Evolutionary conservation across 495 filamentous ascomycete species (phyloP).

Genomic region (Penicillium soppii): DNA sequence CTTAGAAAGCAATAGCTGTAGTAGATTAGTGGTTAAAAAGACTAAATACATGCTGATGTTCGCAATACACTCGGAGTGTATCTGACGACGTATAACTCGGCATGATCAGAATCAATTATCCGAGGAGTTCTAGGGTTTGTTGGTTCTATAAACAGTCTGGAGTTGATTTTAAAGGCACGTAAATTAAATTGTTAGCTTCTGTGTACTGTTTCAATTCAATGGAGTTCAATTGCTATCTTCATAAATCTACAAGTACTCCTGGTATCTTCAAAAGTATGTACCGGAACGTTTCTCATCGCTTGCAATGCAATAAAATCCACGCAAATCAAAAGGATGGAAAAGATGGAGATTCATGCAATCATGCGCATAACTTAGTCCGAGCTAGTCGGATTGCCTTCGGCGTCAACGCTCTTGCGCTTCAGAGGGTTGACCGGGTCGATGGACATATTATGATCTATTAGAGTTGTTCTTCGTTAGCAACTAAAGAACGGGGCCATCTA

Average conservation of each 20-base stretch:
- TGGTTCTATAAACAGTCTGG: too few species aligned
- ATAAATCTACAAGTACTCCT: conserved; percentile 8
- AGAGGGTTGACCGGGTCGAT: conserved; percentile 24
- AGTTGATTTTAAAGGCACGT: too few species aligned
- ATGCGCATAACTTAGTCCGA: not conserved
- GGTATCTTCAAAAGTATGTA: conserved; percentile 27
- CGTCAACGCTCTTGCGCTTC: conserved; percentile 35
- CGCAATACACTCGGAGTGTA: too few species aligned
- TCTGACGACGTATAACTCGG: too few species aligned
- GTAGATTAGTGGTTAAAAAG: too few species aligned
- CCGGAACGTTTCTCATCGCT: conserved; percentile 12
- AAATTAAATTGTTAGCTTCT: too few species aligned
- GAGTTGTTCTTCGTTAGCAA: conserved; percentile 1
- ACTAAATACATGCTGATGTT: too few species aligned
- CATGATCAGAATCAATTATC: too few species aligned
- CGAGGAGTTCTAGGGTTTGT: too few species aligned
- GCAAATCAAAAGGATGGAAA: conserved; percentile 2
- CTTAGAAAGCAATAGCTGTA: too few species aligned
- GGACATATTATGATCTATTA: conserved; percentile 26
- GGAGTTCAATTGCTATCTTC: not conserved
- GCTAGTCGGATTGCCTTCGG: not conserved
- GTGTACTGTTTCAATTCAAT: too few species aligned
- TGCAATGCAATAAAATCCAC: conserved; percentile 19
- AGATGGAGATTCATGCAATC: conserved; percentile 3
- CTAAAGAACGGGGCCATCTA: not conserved